Evolutionary conservation across 2,329 filamentous ascomycete genomes (phyloP).

Genomic region (Aspergillus sergii): DNA sequence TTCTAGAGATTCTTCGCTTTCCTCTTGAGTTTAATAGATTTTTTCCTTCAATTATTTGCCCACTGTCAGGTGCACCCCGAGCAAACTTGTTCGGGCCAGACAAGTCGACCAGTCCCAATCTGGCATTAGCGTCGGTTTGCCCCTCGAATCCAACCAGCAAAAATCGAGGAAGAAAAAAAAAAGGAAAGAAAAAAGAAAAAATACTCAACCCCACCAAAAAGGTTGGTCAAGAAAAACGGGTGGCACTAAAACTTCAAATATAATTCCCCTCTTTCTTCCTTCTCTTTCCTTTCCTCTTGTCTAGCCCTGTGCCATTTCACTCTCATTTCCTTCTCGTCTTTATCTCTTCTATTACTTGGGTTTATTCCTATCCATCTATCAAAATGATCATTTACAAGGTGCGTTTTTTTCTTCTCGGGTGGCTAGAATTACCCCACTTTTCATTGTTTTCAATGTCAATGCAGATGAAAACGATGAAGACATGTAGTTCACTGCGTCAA

Average conservation of each 20-base stretch:
- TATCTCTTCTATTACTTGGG: conserved; percentile 31
- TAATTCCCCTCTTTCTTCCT: conserved; percentile 28
- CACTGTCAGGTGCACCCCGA: not conserved
- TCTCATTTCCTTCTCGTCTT: conserved; percentile 22
- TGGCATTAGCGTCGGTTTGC: conserved; percentile 17
- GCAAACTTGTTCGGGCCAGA: conserved; percentile 10
- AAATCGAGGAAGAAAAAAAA: conserved; percentile 2
- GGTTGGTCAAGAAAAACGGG: conserved; percentile 10
- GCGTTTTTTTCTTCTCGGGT: conserved; percentile 16
- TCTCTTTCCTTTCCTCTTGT: not conserved
- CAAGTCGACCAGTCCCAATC: conserved; percentile 14
- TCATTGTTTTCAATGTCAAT: not conserved
- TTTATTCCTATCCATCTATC: conserved; percentile 42
- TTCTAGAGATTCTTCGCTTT: too few species aligned
- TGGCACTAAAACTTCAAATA: conserved; percentile 32
- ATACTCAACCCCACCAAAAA: conserved; percentile 22
- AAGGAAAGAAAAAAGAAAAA: conserved; percentile 11
- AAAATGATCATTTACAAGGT: conserved; percentile 78
- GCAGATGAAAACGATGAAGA: not conserved
- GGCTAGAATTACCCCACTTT: not conserved
- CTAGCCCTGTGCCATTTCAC: not conserved
- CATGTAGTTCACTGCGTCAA: not conserved
- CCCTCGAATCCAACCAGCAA: conserved; percentile 16
- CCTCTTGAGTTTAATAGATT: not conserved
- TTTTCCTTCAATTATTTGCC: not conserved